Conservation (phyloP, 176 grass and related monocot genomes). For the Ensete glaucum region DNA sequence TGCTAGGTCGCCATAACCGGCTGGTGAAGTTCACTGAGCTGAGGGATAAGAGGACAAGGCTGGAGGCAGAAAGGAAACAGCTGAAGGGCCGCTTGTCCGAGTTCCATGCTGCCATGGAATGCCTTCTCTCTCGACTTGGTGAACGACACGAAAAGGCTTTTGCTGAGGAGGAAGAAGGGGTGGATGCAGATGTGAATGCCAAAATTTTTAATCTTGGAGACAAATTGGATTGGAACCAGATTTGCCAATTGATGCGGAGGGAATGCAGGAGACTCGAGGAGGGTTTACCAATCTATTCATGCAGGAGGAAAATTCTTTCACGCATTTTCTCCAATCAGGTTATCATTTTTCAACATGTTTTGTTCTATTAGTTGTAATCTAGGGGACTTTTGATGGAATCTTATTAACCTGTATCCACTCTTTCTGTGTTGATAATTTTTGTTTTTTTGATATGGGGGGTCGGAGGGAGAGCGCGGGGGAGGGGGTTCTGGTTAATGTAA, state of each 20-base stretch:
- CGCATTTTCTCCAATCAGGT: conserved; percentile 64
- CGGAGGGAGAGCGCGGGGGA: no score
- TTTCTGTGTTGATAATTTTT: not conserved
- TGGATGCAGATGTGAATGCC: conserved; percentile 18
- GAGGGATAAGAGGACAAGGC: conserved; percentile 21
- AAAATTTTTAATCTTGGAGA: conserved; percentile 34
- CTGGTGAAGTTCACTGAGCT: conserved; percentile 25
- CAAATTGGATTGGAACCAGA: conserved; percentile 40
- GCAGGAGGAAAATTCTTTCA: conserved; percentile 43
- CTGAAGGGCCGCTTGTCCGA: conserved; percentile 40
- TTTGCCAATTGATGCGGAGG: conserved; percentile 47
- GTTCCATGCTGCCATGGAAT: conserved; percentile 41
- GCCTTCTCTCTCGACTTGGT: conserved; percentile 23
- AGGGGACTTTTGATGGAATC: not conserved
- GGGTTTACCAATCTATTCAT: conserved; percentile 61
- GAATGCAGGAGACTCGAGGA: conserved; percentile 81
- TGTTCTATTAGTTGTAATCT: not conserved
- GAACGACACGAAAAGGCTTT: not conserved
- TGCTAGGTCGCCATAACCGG: conserved; percentile 14
- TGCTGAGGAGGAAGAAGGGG: not conserved
- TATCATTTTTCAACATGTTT: not conserved
- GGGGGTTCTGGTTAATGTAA: not conserved
- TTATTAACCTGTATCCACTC: not conserved
- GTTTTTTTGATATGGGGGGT: not conserved
- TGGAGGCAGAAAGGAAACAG: conserved; percentile 40